A percentile compares a stretch with the other conserved stretches of the same genome.
These are phyloP conservation scores for Porphyrellus cyaneotinctus DNA, from an alignment of 768 basidiomycete species.

Conservation along the genomic window DNA sequence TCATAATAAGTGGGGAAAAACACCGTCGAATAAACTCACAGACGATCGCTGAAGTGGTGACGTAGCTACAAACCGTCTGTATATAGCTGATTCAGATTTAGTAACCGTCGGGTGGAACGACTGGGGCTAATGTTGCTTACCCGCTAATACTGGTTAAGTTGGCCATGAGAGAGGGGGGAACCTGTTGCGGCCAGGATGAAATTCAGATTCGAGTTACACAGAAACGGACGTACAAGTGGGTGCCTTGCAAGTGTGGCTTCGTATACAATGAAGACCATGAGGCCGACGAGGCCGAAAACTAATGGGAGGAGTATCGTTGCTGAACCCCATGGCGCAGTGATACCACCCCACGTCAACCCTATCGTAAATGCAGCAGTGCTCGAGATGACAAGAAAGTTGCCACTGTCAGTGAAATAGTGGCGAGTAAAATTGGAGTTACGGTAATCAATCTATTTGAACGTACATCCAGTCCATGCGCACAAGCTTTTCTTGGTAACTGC, in stretches of 20 bases:
- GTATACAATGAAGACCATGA: constrained; percentile 35
- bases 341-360: constrained; percentile 48
- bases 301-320: constrained; percentile 40
- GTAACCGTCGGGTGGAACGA: too few species aligned
- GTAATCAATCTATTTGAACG: constrained; percentile 2
- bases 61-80: too few species aligned
- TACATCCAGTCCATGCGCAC: constrained; percentile 41
- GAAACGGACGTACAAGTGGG: too few species aligned
- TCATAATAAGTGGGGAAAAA: neutral
- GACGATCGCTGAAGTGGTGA: too few species aligned
- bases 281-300: constrained; percentile 36
- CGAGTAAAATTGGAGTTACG: neutral
- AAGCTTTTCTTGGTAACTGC: constrained; percentile 34
- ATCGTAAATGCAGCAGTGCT: constrained; percentile 36
- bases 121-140: too few species aligned
- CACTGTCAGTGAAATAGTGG: neutral
- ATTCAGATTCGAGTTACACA: too few species aligned
- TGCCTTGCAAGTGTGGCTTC: neutral
- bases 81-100: too few species aligned
- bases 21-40: too few species aligned
- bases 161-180: too few species aligned
- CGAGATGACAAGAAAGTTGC: constrained; percentile 27
- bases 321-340: constrained; percentile 40
- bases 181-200: too few species aligned
- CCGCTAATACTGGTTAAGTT: too few species aligned